Evolutionary conservation across 2,329 filamentous ascomycete species (phyloP), one percentile per base, ranked within the genome.

Genomic region (Xylariaceae sp.): DNA sequence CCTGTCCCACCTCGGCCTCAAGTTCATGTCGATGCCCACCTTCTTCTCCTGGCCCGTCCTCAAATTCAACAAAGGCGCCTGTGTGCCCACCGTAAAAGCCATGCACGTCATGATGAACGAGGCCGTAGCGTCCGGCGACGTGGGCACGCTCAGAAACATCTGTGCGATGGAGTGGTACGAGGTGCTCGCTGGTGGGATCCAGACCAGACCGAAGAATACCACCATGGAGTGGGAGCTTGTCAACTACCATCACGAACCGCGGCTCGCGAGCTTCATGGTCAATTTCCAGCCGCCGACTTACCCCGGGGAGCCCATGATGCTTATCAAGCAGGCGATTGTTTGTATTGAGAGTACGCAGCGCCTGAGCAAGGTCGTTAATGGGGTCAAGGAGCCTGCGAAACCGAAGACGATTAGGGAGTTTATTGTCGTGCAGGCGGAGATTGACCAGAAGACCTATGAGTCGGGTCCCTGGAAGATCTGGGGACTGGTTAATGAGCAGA

Each of bases 101-200:
- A 70, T 87, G 60, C 83, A 89, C 66, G 69, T 71, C 45, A 69
- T 78, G 56, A 80, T 88, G 74, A 81, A 82, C 58, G 73, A 75
- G 50, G 79, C 79, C 5, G 77, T 86, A 44, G 85, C 85, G 6
- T 67, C 68, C 2, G 82, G 80, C 51, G 79, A 86, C 68, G 68
- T 71, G 56, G 56, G 62, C 2, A 68, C 73, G 5, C 68, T 87
- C 22, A 67, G 73, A 41, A 65, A 67, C 27, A 66, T 86, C 42
- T 87, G 84, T 69, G 67, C 75, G 18, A 66, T 71, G 31, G 73
- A 75, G 19, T 72, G 87, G 40, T 71, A 70, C 55, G 64, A 71
- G 40, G 73, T 73, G 44, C 75, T 89, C 54, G 62, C 67, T n/a
- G 64, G 70, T 9, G 74, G 77, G 48, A 74, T 89, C 55, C 75